Evolutionary conservation across 805 yeast genomes (phyloP), one percentile per base, ranked within the genome.

Genomic region (Lachancea quebecensis): DNA sequence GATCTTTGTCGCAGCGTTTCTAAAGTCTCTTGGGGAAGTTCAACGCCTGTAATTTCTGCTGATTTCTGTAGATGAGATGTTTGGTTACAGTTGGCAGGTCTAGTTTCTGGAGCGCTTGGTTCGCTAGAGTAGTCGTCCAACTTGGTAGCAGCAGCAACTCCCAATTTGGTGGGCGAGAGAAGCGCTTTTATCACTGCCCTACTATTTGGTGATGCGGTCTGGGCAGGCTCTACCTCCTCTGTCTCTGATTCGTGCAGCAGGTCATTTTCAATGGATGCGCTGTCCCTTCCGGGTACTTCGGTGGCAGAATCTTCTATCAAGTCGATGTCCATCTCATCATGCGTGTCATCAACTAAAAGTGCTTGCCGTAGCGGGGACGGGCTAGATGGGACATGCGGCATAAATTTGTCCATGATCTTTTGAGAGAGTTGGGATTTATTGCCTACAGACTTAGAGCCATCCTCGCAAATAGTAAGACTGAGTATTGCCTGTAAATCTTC

Each of bases 91-190:
- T 4, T 10, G 16, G 27, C 38, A 18, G 17, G 39, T 10, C 39
- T 11, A 21, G 38, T 35, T 2, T 35, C 37, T 25, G 18, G 10
- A 30, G 35, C 29, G 4, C 38, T 42, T 9, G 30, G 3, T 36
- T 10, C 16, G n/a, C 31, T 10, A 18, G 50, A 50, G 7, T 47
- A 38, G 12, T 51, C 51, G 31, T 56, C 57, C 15, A 39, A 39
- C 39, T 54, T 57, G 10, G 57, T 53, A 8, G 62, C 65, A 4
- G 57, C 58, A 1, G 64, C 61, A 8, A 59, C 53, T 14, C 65
- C 65, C 18, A 60, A 44, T 15, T 55, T 50, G 1, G 65, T 60
- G 2, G 65, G 65, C 2, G 65, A 60, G 11, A 60, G 32, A 12
- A 60, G 38, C 10, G 58, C 55, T 38, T 49, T 55, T 6, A 59